Conservation (phyloP, 2,329 filamentous ascomycete species). For the Ampelomyces quisqualis region DNA sequence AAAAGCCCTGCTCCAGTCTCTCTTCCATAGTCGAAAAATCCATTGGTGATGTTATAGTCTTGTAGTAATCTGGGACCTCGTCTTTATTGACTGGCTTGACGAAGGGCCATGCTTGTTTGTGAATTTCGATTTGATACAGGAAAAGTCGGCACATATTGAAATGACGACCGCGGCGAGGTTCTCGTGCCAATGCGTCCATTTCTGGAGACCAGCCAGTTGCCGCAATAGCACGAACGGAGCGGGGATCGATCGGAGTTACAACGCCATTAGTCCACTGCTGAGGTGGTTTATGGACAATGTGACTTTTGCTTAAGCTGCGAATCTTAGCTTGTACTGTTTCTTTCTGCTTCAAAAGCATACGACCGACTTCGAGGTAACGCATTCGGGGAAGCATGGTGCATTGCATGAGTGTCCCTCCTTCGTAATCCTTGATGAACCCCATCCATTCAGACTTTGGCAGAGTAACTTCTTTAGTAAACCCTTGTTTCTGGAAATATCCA, state of each 20-base stretch:
- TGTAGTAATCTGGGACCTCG: constrained; percentile 95
- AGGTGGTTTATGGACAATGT: constrained; percentile 81
- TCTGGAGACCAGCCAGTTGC: constrained; percentile 91
- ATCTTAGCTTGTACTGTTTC: constrained; percentile 94
- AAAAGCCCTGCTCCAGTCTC: constrained; percentile 89
- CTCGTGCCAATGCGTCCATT: constrained; percentile 93
- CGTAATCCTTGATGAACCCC: constrained; percentile 99
- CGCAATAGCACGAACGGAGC: constrained; percentile 80
- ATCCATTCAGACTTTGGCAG: constrained; percentile 89
- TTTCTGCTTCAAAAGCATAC: constrained; percentile 96
- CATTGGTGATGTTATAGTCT: constrained; percentile 96
- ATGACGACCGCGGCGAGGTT: constrained; percentile 91
- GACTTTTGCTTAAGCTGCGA: constrained; percentile 80
- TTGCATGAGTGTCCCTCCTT: constrained; percentile 98
- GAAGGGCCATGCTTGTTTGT: constrained; percentile 90
- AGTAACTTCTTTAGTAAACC: constrained; percentile 97
- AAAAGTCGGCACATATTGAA: constrained; percentile 91
- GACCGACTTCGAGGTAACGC: constrained; percentile 85
- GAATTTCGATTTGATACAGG: constrained; percentile 91
- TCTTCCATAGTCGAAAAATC: constrained; percentile 92
- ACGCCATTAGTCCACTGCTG: constrained; percentile 75
- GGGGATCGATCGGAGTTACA: constrained; percentile 70
- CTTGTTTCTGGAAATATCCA: constrained; percentile 98
- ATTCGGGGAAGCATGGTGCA: constrained; percentile 95
- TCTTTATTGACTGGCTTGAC: constrained; percentile 88